These are phyloP conservation scores for Citrus hindsii DNA, from an alignment of 345 rosid genomes.

Conservation along the genomic window DNA sequence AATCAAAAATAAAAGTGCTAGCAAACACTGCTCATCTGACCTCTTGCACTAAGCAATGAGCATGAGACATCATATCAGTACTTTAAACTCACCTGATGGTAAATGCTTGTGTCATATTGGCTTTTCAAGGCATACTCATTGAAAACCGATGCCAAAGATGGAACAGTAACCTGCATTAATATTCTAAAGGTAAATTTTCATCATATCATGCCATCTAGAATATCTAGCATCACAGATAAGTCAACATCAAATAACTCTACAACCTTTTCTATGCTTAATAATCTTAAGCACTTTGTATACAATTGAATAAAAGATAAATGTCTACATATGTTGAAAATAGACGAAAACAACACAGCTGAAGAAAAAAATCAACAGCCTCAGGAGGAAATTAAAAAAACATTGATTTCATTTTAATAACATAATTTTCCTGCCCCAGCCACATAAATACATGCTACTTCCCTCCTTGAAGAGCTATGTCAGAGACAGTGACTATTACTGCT, in stretches of 20 bases:
- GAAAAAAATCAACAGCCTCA: background rate
- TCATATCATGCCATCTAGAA: background rate
- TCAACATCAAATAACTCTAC: background rate
- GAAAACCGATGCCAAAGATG: conserved; percentile 54
- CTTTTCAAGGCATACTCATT: conserved; percentile 64
- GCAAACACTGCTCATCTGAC: background rate
- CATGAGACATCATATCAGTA: background rate
- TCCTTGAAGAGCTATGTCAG: background rate
- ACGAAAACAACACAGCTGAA: background rate
- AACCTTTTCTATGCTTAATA: background rate
- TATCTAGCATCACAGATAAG: background rate
- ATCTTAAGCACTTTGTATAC: background rate
- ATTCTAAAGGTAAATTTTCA: background rate
- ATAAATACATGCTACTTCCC: background rate
- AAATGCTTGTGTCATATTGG: conserved; percentile 56
- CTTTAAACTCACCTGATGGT: conserved; percentile 46
- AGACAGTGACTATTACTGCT: background rate
- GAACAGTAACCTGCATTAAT: conserved; percentile 44
- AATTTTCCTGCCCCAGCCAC: background rate
- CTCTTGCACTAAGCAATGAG: background rate
- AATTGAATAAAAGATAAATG: background rate
- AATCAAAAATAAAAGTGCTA: background rate
- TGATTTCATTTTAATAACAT: background rate
- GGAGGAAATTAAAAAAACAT: background rate
- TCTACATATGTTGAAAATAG: background rate